These are phyloP conservation scores for Sporothrix mexicana DNA, from an alignment of 2,329 filamentous ascomycete species.

Conservation along the genomic window DNA sequence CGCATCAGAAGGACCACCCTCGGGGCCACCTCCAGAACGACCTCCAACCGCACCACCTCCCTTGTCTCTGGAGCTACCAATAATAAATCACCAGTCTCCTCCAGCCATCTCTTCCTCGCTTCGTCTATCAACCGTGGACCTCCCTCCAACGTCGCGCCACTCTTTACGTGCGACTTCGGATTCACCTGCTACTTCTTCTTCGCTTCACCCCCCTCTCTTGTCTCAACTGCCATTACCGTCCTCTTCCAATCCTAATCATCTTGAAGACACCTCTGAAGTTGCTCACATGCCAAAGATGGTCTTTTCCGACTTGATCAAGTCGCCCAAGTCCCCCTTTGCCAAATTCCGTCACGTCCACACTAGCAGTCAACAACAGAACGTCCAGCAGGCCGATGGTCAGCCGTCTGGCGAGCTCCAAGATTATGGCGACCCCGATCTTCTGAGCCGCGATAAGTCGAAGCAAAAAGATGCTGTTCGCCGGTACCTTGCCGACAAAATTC, in stretches of 20 bases:
- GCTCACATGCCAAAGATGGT: slow-evolving; percentile 53
- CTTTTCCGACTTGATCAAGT: slow-evolving; percentile 65
- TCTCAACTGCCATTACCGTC: background rate
- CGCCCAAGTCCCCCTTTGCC: slow-evolving; percentile 58
- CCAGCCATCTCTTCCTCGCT: slow-evolving; percentile 19
- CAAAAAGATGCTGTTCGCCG: slow-evolving; percentile 67
- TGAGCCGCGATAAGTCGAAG: slow-evolving; percentile 66
- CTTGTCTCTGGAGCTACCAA: slow-evolving; percentile 5
- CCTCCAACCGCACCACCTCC: slow-evolving; percentile 14
- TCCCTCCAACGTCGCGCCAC: slow-evolving; percentile 1
- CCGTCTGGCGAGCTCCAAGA: slow-evolving; percentile 43
- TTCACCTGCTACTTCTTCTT: slow-evolving; percentile 3
- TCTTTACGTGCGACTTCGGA: background rate
- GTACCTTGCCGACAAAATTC: slow-evolving; percentile 60
- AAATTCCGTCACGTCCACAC: slow-evolving; percentile 56
- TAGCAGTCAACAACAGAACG: slow-evolving; percentile 35
- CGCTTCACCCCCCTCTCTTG: background rate
- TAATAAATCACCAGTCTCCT: slow-evolving; percentile 24
- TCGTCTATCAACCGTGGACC: background rate
- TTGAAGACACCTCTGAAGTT: background rate
- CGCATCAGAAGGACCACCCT: slow-evolving; percentile 28
- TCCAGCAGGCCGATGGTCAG: slow-evolving; percentile 31
- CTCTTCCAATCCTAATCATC: background rate
- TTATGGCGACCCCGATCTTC: slow-evolving; percentile 62
- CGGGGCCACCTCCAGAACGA: slow-evolving; percentile 17